Percentiles rank a stretch among this genome's conserved stretches.
These are phyloP conservation scores for Rhizophagus sp. DNA, from an alignment of 192 early-diverging fungal species.

Conservation along the genomic window DNA sequence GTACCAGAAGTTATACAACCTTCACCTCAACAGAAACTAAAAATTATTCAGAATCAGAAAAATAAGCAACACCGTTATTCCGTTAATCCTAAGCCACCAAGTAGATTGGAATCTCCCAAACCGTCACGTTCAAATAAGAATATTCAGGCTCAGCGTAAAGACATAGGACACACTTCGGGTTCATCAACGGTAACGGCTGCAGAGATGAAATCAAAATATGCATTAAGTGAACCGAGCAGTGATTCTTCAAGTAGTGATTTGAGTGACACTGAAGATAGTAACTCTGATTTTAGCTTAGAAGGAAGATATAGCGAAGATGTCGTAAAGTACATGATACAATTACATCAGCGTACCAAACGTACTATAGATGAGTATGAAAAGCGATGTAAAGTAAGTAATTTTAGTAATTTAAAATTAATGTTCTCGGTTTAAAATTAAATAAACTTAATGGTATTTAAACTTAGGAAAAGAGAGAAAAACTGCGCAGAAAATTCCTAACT, in stretches of 20 bases:
- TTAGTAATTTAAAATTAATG: neutral
- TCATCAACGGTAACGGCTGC: neutral
- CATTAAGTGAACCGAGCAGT: neutral
- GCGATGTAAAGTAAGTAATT: slow-evolving; percentile 31
- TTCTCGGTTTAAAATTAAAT: neutral
- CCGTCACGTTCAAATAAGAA: neutral
- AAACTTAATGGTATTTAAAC: neutral
- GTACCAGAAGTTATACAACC: neutral
- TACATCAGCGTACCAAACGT: slow-evolving; percentile 38
- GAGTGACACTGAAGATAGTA: neutral
- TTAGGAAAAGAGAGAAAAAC: slow-evolving; percentile 34
- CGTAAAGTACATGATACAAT: slow-evolving; percentile 45
- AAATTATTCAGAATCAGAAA: neutral
- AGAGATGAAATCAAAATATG: neutral
- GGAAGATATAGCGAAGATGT: slow-evolving; percentile 36
- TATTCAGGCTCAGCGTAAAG: neutral
- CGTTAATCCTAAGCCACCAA: neutral
- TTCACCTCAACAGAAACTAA: neutral
- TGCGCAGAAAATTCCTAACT: slow-evolving; percentile 29
- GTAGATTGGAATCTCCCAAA: neutral
- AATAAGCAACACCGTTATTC: neutral
- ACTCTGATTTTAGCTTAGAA: slow-evolving; percentile 12
- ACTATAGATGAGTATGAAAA: slow-evolving; percentile 44
- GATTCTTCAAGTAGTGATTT: slow-evolving; percentile 27
- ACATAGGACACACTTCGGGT: neutral